phyloP scores from a whole-genome alignment of 192 early-diverging fungal genomes.

The Coemansia javaensis region DNA sequence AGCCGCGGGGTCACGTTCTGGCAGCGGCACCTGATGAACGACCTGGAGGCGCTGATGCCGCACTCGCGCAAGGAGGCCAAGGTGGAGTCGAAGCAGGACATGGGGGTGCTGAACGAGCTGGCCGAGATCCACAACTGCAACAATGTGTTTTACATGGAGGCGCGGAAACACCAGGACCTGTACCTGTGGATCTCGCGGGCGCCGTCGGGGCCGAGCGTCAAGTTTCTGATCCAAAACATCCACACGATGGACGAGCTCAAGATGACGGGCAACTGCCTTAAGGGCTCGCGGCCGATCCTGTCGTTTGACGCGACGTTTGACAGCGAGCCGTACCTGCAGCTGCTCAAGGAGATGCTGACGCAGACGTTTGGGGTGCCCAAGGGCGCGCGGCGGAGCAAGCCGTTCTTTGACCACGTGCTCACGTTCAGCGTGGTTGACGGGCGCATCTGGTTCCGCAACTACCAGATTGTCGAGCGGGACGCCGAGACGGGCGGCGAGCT shows the following conservation, averaged over 20 bases:
- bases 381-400: slow-evolving; percentile 85
- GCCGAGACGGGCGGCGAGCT: slow-evolving; percentile 55
- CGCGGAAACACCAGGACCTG: slow-evolving; percentile 84
- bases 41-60: slow-evolving; percentile 81
- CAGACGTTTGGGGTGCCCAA: slow-evolving; percentile 89
- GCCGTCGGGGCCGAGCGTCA: slow-evolving; percentile 90
- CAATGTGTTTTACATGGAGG: slow-evolving; percentile 95
- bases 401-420: slow-evolving; percentile 94
- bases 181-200: slow-evolving; percentile 96
- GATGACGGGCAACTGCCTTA: slow-evolving; percentile 97
- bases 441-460: slow-evolving; percentile 96
- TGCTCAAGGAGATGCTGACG: slow-evolving; percentile 92
- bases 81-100: slow-evolving; percentile 86
- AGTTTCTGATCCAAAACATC: slow-evolving; percentile 93
- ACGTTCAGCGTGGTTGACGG: slow-evolving; percentile 82
- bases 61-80: slow-evolving; percentile 97
- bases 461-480: slow-evolving; percentile 77
- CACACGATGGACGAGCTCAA: slow-evolving; percentile 99
- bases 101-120: slow-evolving; percentile 86
- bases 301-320: slow-evolving; percentile 96
- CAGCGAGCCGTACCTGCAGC: slow-evolving; percentile 69
- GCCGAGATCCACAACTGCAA: slow-evolving; percentile 97
- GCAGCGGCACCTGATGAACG: slow-evolving; percentile 88
- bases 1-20: slow-evolving; percentile 81
- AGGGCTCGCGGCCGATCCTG: slow-evolving; percentile 90